phyloP scores from a whole-genome alignment of 208 protist species.

The Trypanosoma rangeli region DNA sequence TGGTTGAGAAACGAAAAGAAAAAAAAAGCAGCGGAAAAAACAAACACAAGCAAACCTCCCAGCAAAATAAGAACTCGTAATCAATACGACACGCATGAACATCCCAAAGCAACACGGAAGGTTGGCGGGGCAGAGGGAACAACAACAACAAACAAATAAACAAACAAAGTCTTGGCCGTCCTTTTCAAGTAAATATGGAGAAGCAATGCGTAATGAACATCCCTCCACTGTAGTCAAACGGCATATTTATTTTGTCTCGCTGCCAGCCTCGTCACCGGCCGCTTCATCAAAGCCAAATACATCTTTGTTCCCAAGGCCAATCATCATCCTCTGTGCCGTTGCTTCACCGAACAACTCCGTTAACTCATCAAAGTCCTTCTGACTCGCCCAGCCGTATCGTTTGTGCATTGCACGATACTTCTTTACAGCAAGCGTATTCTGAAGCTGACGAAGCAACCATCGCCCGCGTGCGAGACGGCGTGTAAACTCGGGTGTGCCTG shows the following conservation, averaged over 20 bases:
- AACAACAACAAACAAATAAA: constrained; percentile 16
- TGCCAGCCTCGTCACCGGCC: constrained; percentile 8
- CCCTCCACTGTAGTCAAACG: not conserved
- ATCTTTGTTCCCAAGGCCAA: constrained; percentile 54
- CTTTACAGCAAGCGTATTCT: constrained; percentile 50
- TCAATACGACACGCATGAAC: not conserved
- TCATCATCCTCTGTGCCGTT: constrained; percentile 31
- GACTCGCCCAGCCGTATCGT: constrained; percentile 57
- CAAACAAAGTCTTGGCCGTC: not conserved
- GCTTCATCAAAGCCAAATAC: constrained; percentile 44
- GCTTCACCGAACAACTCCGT: constrained; percentile 30
- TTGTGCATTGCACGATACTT: constrained; percentile 76
- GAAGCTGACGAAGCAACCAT: constrained; percentile 44
- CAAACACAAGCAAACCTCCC: not conserved
- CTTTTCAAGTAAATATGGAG: not conserved
- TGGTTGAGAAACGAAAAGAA: constrained; percentile 4
- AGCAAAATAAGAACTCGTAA: not conserved
- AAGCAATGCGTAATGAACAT: not conserved
- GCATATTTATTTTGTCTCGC: not conserved
- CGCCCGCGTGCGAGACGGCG: constrained; percentile 62
- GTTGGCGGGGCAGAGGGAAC: not conserved
- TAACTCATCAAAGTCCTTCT: constrained; percentile 43
- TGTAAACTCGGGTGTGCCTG: constrained; percentile 49
- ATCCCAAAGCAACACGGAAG: not conserved
- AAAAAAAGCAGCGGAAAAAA: constrained; percentile 26